phyloP scores from a whole-genome alignment of 495 filamentous ascomycete genomes.

The Ascodesmis nigricans region DNA sequence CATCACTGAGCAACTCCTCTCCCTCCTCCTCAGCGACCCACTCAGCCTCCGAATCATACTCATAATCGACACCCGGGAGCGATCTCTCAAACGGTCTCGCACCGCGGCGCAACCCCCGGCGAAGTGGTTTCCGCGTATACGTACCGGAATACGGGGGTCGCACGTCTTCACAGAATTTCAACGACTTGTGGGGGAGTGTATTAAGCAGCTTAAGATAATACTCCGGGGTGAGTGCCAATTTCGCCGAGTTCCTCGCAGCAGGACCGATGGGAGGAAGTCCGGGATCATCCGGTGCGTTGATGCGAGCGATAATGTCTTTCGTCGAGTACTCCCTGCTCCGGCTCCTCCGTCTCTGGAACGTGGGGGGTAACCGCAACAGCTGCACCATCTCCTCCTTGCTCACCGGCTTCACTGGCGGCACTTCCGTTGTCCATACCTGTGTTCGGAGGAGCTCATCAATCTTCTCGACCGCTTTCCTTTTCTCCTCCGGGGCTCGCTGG shows the following conservation, averaged over 20 bases:
- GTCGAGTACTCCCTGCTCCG: slow-evolving; percentile 43
- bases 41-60: slow-evolving; percentile 91
- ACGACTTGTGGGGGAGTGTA: slow-evolving; percentile 46
- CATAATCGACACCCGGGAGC: slow-evolving; percentile 58
- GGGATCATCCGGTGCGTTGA: slow-evolving; percentile 20
- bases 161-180: slow-evolving; percentile 71
- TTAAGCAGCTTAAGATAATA: slow-evolving; percentile 34
- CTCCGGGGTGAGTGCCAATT: slow-evolving; percentile 16
- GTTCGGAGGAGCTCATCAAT: no score
- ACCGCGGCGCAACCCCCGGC: slow-evolving; percentile 31
- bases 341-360: slow-evolving; percentile 29
- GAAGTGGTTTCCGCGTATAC: slow-evolving; percentile 35
- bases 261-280: slow-evolving; percentile 23
- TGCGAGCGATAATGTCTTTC: slow-evolving; percentile 21
- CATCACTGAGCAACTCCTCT: slow-evolving; percentile 50
- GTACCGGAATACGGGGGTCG: slow-evolving; percentile 81
- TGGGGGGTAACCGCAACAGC: slow-evolving; percentile 36
- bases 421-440: no score
- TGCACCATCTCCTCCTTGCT: slow-evolving; percentile 28
- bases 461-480: no score
- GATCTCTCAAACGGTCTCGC: slow-evolving; percentile 42
- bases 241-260: slow-evolving; percentile 27
- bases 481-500: slow-evolving; percentile 32
- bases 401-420: no score
- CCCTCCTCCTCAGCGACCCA: slow-evolving; percentile 51